Evolutionary conservation across 2,329 filamentous ascomycete genomes (phyloP).

Genomic region (Verticillium alfalfae): DNA sequence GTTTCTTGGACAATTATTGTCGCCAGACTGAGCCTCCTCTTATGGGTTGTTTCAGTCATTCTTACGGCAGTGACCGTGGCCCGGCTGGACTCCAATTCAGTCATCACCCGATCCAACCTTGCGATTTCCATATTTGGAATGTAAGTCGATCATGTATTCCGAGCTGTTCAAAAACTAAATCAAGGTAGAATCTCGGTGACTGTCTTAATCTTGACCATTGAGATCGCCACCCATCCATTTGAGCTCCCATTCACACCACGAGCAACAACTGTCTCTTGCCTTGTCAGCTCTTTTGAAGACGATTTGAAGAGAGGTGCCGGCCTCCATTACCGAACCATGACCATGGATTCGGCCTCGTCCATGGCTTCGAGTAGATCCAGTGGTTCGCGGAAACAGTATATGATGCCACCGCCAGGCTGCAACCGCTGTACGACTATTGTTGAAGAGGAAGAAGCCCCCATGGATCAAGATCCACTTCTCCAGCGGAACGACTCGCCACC

Average conservation of each 20-base stretch:
- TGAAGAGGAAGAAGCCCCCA: slow-evolving; percentile 5
- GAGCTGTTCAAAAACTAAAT: slow-evolving; percentile 1
- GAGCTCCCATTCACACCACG: slow-evolving; percentile 14
- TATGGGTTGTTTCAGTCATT: slow-evolving; percentile 21
- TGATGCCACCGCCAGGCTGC: neutral
- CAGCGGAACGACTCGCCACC: neutral
- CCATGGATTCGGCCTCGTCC: slow-evolving; percentile 1
- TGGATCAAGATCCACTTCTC: neutral
- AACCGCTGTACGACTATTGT: neutral
- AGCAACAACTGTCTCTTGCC: slow-evolving; percentile 2
- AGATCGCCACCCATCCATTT: slow-evolving; percentile 14
- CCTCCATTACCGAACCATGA: slow-evolving; percentile 1
- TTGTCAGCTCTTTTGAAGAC: slow-evolving; percentile 7
- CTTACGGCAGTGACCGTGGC: slow-evolving; percentile 17
- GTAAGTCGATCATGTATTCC: slow-evolving; percentile 9
- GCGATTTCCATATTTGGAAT: slow-evolving; percentile 18
- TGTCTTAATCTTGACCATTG: slow-evolving; percentile 13
- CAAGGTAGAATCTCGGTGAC: slow-evolving; percentile 1
- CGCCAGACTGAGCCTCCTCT: slow-evolving; percentile 16
- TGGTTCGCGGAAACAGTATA: neutral
- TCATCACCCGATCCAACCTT: slow-evolving; percentile 13
- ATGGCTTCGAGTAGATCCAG: neutral
- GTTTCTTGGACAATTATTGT: slow-evolving; percentile 22
- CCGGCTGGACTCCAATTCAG: slow-evolving; percentile 14
- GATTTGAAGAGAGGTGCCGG: slow-evolving; percentile 3